phyloP scores from a whole-genome alignment of 2,329 filamentous ascomycete genomes.

The Bipolaris sorokiniana region DNA sequence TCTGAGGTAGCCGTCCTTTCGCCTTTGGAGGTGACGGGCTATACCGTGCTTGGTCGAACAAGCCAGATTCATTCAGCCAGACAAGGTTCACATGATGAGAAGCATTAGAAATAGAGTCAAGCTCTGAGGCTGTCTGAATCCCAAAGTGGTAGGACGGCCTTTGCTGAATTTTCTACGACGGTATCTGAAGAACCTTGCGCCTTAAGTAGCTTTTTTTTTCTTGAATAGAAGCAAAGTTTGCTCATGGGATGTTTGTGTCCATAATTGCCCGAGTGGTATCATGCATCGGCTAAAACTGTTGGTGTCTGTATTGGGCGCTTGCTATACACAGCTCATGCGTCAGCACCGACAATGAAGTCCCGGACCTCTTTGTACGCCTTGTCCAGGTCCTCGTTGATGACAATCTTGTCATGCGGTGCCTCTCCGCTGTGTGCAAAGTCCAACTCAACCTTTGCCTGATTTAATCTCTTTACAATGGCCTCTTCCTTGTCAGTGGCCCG shows the following conservation, averaged over 20 bases:
- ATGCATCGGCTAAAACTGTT: neutral
- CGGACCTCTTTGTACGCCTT: slow-evolving; percentile 58
- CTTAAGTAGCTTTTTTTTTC: slow-evolving; percentile 35
- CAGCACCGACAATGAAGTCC: slow-evolving; percentile 56
- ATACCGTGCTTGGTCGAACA: slow-evolving; percentile 69
- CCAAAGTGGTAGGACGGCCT: slow-evolving; percentile 54
- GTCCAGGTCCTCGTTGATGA: slow-evolving; percentile 61
- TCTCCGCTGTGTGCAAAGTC: slow-evolving; percentile 48
- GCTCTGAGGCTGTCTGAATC: slow-evolving; percentile 74
- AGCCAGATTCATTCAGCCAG: slow-evolving; percentile 61
- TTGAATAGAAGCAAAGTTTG: neutral
- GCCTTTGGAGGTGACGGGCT: slow-evolving; percentile 28
- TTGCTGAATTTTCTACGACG: slow-evolving; percentile 54
- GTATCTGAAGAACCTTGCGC: slow-evolving; percentile 54
- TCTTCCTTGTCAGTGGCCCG: slow-evolving; percentile 56
- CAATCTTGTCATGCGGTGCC: slow-evolving; percentile 59
- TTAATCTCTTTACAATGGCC: slow-evolving; percentile 55
- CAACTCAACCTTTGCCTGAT: slow-evolving; percentile 55
- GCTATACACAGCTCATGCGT: slow-evolving; percentile 23
- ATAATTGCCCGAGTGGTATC: slow-evolving; percentile 16
- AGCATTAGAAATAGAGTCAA: slow-evolving; percentile 93
- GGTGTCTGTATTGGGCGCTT: neutral
- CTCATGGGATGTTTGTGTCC: neutral
- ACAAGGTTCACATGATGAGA: slow-evolving; percentile 79
- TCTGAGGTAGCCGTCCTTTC: slow-evolving; percentile 49